Percentiles rank a stretch among this genome's conserved stretches.
phyloP scores from a whole-genome alignment of 768 basidiomycete species.

The Boletus coccyginus region DNA sequence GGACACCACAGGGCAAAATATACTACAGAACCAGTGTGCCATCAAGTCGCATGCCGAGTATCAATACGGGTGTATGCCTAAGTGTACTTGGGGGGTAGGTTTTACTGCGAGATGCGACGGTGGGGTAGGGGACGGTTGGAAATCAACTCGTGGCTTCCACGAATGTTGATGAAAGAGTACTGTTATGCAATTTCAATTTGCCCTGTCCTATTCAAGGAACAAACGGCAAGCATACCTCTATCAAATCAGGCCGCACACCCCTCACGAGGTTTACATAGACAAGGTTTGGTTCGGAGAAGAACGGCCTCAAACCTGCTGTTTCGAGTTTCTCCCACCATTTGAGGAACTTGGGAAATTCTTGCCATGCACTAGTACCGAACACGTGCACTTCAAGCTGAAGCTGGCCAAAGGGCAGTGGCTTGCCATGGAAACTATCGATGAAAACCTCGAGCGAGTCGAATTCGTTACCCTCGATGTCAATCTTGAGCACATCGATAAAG shows the following conservation, averaged over 20 bases:
- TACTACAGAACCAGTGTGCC: conserved; percentile 1
- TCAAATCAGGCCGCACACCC: conserved; percentile 36
- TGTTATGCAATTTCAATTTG: conserved; percentile 14
- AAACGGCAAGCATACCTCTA: conserved; percentile 33
- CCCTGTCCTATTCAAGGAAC: neutral
- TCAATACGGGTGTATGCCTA: conserved; percentile 11
- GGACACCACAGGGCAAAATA: neutral
- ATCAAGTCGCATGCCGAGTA: conserved; percentile 2
- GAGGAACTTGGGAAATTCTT: conserved; percentile 54
- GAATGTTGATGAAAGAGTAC: conserved; percentile 54
- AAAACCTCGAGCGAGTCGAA: conserved; percentile 58
- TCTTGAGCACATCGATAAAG: conserved; percentile 69
- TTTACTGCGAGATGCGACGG: conserved; percentile 11
- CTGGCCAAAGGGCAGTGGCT: conserved; percentile 66
- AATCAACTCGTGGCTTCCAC: conserved; percentile 42
- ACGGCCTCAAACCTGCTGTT: conserved; percentile 63
- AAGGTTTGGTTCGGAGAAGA: conserved; percentile 62
- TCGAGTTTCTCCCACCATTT: conserved; percentile 74
- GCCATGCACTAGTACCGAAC: conserved; percentile 43
- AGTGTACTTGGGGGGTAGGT: too few species aligned
- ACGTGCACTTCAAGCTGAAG: conserved; percentile 68
- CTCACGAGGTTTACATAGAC: conserved; percentile 43
- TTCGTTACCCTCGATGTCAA: conserved; percentile 71
- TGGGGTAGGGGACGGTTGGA: conserved; percentile 16
- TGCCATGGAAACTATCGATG: conserved; percentile 38